Evolutionary conservation across 2,329 filamentous ascomycete species (phyloP).

Genomic region (Claviceps pusilla): DNA sequence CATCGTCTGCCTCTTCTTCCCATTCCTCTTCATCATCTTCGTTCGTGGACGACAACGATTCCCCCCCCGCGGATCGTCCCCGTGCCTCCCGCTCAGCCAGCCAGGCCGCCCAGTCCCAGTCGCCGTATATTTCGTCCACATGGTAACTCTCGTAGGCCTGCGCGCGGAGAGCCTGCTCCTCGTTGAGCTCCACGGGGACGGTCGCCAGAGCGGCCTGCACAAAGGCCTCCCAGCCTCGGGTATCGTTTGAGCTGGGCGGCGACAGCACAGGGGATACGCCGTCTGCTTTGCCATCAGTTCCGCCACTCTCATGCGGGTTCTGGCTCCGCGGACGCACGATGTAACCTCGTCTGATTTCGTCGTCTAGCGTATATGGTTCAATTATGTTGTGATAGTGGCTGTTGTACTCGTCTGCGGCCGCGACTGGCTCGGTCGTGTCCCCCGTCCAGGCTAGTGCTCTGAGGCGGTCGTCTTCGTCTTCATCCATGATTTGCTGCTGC

Average conservation of each 20-base stretch:
- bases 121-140: conserved; percentile 4
- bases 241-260: conserved; percentile 6
- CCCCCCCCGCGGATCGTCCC: too few species aligned
- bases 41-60: not conserved
- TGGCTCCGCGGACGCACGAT: conserved; percentile 9
- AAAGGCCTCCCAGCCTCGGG: conserved; percentile 13
- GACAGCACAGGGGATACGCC: conserved; percentile 5
- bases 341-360: conserved; percentile 20
- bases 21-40: not conserved
- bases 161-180: conserved; percentile 13
- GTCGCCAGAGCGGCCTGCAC: conserved; percentile 13
- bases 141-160: conserved; percentile 12
- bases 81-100: conserved; percentile 7
- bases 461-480: conserved; percentile 21
- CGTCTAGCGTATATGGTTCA: conserved; percentile 13
- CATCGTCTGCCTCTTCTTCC: not conserved
- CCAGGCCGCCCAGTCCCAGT: conserved; percentile 12
- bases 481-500: conserved; percentile 22
- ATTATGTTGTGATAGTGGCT: not conserved
- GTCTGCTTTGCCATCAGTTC: not conserved
- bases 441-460: conserved; percentile 20
- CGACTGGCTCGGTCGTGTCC: conserved; percentile 9
- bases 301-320: conserved; percentile 2
- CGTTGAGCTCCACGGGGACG: conserved; percentile 9
- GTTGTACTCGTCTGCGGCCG: not conserved